Percentiles rank a stretch among this genome's conserved stretches.
Evolutionary conservation across 2,329 filamentous ascomycete genomes (phyloP).

Genomic region (Immersiporthe knoxdaviesiana): DNA sequence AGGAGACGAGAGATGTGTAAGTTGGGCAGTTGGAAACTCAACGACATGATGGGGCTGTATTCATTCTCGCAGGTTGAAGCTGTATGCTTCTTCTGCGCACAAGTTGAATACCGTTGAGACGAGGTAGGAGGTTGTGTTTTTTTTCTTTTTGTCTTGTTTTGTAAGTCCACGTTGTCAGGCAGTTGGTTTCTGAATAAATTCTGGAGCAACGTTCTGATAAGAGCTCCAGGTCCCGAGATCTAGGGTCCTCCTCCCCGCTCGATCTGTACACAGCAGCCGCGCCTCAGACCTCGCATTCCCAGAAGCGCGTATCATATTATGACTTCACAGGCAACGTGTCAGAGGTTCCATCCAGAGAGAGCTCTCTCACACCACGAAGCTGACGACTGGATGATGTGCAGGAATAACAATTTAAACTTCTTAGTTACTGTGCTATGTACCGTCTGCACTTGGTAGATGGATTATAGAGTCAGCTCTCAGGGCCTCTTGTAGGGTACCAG

Average conservation of each 20-base stretch:
- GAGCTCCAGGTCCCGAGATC: constrained; percentile 12
- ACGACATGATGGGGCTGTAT: constrained; percentile 36
- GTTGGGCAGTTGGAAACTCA: constrained; percentile 33
- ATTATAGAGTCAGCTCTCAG: neutral
- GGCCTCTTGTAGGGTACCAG: neutral
- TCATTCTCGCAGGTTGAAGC: constrained; percentile 27
- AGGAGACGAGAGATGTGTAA: constrained; percentile 25
- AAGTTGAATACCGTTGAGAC: neutral
- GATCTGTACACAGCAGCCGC: neutral
- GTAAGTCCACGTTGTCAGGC: constrained; percentile 17
- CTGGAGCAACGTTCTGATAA: constrained; percentile 9
- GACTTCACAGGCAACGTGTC: neutral
- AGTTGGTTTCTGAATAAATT: constrained; percentile 7
- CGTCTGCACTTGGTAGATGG: too few species aligned
- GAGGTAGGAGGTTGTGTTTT: constrained; percentile 6
- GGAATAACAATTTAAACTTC: too few species aligned
- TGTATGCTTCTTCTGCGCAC: constrained; percentile 14
- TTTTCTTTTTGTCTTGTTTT: too few species aligned
- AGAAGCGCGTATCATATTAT: neutral
- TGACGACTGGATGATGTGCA: neutral
- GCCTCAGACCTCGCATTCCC: neutral
- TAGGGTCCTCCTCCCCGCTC: constrained; percentile 9
- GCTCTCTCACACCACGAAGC: neutral
- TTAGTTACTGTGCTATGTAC: neutral
- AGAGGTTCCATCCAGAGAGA: neutral